A percentile compares a stretch with the other conserved stretches of the same genome.
Evolutionary conservation across 1,284 basidiomycete species (phyloP).

Genomic region (Moesziomyces globuligerus): DNA sequence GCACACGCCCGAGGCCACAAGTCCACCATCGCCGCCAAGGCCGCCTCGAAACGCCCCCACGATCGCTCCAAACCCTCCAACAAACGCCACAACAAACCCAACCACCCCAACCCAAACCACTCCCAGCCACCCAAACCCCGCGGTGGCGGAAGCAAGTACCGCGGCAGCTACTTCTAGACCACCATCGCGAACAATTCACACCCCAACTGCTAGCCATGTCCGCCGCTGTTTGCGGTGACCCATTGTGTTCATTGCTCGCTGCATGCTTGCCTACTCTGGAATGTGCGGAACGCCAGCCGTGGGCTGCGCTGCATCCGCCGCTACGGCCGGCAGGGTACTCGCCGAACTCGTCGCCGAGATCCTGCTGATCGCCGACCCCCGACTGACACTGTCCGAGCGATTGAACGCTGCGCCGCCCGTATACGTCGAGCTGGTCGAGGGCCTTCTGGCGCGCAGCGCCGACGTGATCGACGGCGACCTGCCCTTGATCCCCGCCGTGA

Average conservation of each 20-base stretch:
- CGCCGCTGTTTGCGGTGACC: neutral
- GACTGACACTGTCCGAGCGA: constrained; percentile 10
- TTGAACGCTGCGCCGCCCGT: constrained; percentile 17
- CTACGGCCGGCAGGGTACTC: neutral
- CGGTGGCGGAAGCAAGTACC: constrained; percentile 44
- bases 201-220: neutral
- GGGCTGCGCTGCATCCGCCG: too few relatives aligned
- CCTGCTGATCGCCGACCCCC: constrained; percentile 24
- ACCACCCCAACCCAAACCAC: too few relatives aligned
- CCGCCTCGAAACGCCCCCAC: too few relatives aligned
- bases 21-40: constrained; percentile 3
- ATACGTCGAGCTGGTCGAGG: constrained; percentile 9
- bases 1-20: neutral
- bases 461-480: constrained; percentile 24
- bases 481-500: constrained; percentile 37
- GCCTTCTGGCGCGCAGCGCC: constrained; percentile 17
- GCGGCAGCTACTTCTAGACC: constrained; percentile 37
- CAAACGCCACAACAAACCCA: constrained; percentile 2
- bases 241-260: too few relatives aligned
- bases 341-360: constrained; percentile 12
- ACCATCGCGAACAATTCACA: neutral
- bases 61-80: neutral
- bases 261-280: constrained; percentile 1
- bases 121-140: constrained; percentile 9
- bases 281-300: constrained; percentile 1